These are phyloP conservation scores for Monosporascus sp. DNA, from an alignment of 2,329 filamentous ascomycete species.

Conservation along the genomic window DNA sequence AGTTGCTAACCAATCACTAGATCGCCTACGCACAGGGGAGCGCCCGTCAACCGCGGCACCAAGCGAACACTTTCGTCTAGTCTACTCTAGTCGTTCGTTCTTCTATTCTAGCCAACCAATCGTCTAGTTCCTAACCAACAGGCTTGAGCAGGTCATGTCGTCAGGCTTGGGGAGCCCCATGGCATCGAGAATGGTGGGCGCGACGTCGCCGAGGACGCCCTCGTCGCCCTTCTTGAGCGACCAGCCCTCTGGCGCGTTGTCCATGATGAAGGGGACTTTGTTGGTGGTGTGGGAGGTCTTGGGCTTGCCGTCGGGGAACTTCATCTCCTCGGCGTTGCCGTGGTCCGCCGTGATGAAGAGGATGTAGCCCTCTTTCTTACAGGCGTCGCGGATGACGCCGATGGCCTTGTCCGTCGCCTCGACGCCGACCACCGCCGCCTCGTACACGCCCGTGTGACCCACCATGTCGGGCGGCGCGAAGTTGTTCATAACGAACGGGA, in stretches of 20 bases:
- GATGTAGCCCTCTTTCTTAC: slow-evolving; percentile 88
- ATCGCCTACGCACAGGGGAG: not conserved
- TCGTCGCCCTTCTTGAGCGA: slow-evolving; percentile 70
- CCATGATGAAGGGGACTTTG: slow-evolving; percentile 97
- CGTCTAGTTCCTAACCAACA: slow-evolving; percentile 67
- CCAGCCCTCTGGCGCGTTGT: slow-evolving; percentile 88
- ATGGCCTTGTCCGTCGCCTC: slow-evolving; percentile 91
- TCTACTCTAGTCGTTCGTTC: no score
- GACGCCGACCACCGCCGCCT: slow-evolving; percentile 82
- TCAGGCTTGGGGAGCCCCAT: slow-evolving; percentile 90
- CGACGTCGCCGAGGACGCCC: slow-evolving; percentile 94
- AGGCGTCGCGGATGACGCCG: slow-evolving; percentile 84
- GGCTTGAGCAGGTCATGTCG: slow-evolving; percentile 84
- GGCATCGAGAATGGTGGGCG: slow-evolving; percentile 82
- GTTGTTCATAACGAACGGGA: slow-evolving; percentile 99
- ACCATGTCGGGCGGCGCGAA: slow-evolving; percentile 99
- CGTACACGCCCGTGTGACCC: slow-evolving; percentile 95
- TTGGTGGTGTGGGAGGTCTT: slow-evolving; percentile 98
- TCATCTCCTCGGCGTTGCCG: slow-evolving; percentile 99
- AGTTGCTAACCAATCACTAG: not conserved
- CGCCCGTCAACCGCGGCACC: not conserved
- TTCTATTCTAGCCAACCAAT: not conserved
- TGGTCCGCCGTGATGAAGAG: slow-evolving; percentile 96
- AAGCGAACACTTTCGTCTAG: no score
- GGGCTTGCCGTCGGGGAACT: slow-evolving; percentile 89